Base-by-base conservation (phyloP, 2,329 filamentous ascomycete genomes). In the Pseudocercospora crystallina region DNA sequence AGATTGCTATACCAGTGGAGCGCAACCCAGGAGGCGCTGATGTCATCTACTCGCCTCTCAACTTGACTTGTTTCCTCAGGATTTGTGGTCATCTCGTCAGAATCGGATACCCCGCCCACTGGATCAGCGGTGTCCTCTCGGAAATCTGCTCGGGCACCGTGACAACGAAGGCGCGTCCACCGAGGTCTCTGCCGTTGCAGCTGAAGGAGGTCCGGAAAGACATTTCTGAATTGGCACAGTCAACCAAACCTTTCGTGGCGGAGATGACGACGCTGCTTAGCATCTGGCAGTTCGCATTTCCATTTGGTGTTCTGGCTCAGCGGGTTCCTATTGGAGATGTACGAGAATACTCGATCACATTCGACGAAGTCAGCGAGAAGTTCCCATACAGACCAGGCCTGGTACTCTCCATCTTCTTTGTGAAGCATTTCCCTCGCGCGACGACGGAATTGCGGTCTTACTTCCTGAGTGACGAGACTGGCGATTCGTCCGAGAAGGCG, bases 11-110 rank as follows among this genome's bases (percentile, higher is more conserved):
- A 7, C 51, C 58, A 3, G 39, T 30, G 13, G 37, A 39, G 17
- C 14, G 34, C 20, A 49, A n/a, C 12, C 26, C 26, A 10, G 26
- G 32, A 10, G 32, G 44, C 37, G 20, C n/a, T 17, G 17, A 31
- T 10, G 43, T 58, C 5, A 55, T 58, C n/a, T 49, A 51, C 30
- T 55, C 53, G 20, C 58, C 56, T 10, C 45, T 58, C 8, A 60
- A 60, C 30, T 17, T 60, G 14, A 57, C 47, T 10, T 11, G 39
- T 12, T 51, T 57, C 43, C 40, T 52, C 14, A 45, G 48, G 14
- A 36, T 60, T 10, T 26, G 44, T 39, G 14, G n/a, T 7, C 56
- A 57, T 20, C 38, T 58, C 2, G 39, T 56, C 34, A 36, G 41
- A 36, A 49, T 56, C 35, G 34, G 34, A 29, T 44, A 50, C 26